Evolutionary conservation across 2,329 filamentous ascomycete genomes (phyloP).

Genomic region (Drechslerella coelobrocha): DNA sequence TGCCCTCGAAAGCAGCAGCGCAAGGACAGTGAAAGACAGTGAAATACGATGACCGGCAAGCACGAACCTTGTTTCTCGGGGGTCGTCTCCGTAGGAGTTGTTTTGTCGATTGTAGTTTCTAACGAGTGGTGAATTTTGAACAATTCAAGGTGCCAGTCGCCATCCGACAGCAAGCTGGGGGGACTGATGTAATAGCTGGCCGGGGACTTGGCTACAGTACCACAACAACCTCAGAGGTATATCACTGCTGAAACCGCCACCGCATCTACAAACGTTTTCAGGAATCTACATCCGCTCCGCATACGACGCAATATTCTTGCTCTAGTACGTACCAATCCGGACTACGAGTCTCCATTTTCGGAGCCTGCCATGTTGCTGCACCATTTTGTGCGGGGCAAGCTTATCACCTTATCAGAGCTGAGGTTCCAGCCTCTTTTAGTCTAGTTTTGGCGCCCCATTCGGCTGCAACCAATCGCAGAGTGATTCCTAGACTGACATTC

Average conservation of each 20-base stretch:
- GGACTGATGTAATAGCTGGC: slow-evolving; percentile 34
- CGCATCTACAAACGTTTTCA: slow-evolving; percentile 24
- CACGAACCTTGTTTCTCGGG: slow-evolving; percentile 38
- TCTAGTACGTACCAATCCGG: not conserved
- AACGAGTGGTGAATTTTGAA: slow-evolving; percentile 24
- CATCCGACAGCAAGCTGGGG: too few relatives aligned
- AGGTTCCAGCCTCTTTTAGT: slow-evolving; percentile 2
- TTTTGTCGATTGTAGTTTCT: slow-evolving; percentile 12
- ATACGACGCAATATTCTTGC: not conserved
- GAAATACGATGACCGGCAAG: not conserved
- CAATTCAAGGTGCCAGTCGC: too few relatives aligned
- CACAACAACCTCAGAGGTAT: slow-evolving; percentile 22
- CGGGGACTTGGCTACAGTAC: slow-evolving; percentile 12
- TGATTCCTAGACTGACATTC: too few relatives aligned
- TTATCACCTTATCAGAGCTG: slow-evolving; percentile 44
- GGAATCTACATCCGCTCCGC: slow-evolving; percentile 19
- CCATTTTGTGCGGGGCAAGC: slow-evolving; percentile 41
- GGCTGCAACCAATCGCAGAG: slow-evolving; percentile 28
- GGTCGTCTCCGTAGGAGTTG: slow-evolving; percentile 12
- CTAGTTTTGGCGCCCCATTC: slow-evolving; percentile 13
- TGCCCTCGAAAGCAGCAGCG: too few relatives aligned
- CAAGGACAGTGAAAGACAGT: not conserved
- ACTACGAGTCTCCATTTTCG: not conserved
- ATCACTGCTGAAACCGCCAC: slow-evolving; percentile 26
- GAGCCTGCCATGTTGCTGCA: slow-evolving; percentile 9